These are phyloP conservation scores for Russula lepida DNA, from an alignment of 768 basidiomycete species.

Conservation along the genomic window DNA sequence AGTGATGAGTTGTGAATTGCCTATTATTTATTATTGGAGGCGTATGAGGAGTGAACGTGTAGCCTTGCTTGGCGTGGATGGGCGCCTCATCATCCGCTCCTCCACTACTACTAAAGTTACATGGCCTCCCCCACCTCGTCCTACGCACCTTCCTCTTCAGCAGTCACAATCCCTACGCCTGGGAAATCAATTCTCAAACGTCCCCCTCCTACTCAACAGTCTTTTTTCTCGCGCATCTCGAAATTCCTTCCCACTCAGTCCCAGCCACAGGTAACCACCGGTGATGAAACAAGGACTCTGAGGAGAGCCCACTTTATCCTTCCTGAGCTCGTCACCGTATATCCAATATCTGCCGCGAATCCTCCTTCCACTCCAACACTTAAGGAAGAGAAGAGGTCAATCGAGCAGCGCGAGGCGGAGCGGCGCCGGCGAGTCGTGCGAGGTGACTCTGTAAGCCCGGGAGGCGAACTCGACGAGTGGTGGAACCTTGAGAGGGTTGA, in stretches of 20 bases:
- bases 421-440: constrained; percentile 56
- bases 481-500: constrained; percentile 84
- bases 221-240: constrained; percentile 66
- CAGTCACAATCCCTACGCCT: constrained; percentile 69
- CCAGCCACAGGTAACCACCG: constrained; percentile 21
- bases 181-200: constrained; percentile 78
- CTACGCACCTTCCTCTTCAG: constrained; percentile 66
- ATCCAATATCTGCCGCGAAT: constrained; percentile 79
- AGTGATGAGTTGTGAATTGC: background rate
- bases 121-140: constrained; percentile 37
- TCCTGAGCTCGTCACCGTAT: constrained; percentile 76
- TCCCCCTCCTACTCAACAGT: constrained; percentile 57
- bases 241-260: constrained; percentile 59
- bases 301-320: constrained; percentile 90
- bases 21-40: background rate
- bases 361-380: constrained; percentile 75
- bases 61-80: background rate
- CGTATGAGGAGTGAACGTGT: background rate
- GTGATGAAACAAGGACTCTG: constrained; percentile 52
- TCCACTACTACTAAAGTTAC: constrained; percentile 12
- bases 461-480: constrained; percentile 46
- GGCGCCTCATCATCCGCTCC: constrained; percentile 9
- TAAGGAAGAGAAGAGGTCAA: constrained; percentile 74
- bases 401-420: constrained; percentile 68
- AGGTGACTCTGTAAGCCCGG: constrained; percentile 36